A percentile compares a stretch with the other conserved stretches of the same genome.
These are phyloP conservation scores for Zygoascus meyerae DNA, from an alignment of 1,139 yeast genomes.

Conservation along the genomic window DNA sequence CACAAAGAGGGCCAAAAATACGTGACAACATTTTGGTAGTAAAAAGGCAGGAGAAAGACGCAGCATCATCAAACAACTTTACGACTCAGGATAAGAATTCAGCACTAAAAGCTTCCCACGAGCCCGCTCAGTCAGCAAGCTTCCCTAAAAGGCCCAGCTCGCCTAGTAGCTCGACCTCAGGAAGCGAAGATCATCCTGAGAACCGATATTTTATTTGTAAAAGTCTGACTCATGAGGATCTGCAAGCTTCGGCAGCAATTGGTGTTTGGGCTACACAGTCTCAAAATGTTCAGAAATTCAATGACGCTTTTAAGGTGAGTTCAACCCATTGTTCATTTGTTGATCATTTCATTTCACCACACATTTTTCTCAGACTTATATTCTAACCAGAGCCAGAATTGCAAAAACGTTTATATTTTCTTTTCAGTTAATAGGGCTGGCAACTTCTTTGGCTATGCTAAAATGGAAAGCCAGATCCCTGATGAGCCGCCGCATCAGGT, in stretches of 20 bases:
- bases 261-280: conserved; percentile 39
- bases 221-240: conserved; percentile 36
- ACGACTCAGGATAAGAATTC: conserved; percentile 1
- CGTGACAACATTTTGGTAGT: conserved; percentile 33
- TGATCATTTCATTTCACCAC: conserved; percentile 10
- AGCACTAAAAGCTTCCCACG: conserved; percentile 1
- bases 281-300: conserved; percentile 34
- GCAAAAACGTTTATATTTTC: conserved; percentile 36
- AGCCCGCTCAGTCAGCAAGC: too few species aligned
- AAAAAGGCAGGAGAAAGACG: conserved; percentile 16
- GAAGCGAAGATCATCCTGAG: conserved; percentile 1
- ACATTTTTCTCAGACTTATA: conserved; percentile 1
- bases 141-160: too few species aligned
- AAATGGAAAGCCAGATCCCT: conserved; percentile 30
- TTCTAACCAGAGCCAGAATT: conserved; percentile 7
- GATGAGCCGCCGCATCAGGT: background rate
- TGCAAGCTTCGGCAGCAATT: conserved; percentile 31
- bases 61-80: background rate
- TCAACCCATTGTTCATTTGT: background rate
- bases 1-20: conserved; percentile 27
- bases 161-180: background rate
- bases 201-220: conserved; percentile 38
- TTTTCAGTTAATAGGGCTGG: conserved; percentile 39
- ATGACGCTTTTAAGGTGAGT: conserved; percentile 30
- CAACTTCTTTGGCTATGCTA: conserved; percentile 38